Evolutionary conservation across 441 rosid genomes (phyloP).

Genomic region (Bruguiera hainesii): DNA sequence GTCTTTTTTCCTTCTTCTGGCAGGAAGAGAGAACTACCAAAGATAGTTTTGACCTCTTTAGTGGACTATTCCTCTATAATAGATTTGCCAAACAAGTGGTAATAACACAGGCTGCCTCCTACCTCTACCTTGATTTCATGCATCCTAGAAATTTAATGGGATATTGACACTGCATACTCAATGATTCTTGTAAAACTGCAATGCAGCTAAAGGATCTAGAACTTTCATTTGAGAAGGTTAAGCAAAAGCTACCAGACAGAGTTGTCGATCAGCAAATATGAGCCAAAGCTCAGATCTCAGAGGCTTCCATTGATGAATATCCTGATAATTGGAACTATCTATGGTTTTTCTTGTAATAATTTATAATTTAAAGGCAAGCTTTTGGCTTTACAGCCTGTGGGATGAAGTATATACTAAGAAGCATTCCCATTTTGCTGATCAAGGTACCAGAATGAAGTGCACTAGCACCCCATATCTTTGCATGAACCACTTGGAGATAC

Average conservation of each 20-base stretch:
- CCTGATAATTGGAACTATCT: background rate
- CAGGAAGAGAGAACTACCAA: slow-evolving; percentile 40
- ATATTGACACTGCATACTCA: background rate
- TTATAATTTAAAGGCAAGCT: background rate
- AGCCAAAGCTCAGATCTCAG: slow-evolving; percentile 1
- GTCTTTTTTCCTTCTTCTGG: slow-evolving; percentile 9
- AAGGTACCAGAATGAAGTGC: no score
- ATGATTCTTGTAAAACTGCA: background rate
- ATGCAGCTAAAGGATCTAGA: slow-evolving; percentile 53
- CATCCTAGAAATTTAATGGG: background rate
- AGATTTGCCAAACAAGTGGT: slow-evolving; percentile 57
- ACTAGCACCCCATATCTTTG: no score
- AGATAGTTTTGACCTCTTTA: slow-evolving; percentile 47
- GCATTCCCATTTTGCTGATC: no score
- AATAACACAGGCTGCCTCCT: slow-evolving; percentile 3
- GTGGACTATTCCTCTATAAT: slow-evolving; percentile 44
- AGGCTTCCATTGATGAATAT: background rate
- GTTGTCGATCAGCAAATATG: slow-evolving; percentile 23
- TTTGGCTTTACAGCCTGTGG: no score
- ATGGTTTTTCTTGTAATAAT: background rate
- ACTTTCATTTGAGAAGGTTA: slow-evolving; percentile 35
- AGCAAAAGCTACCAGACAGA: slow-evolving; percentile 36
- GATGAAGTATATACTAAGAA: no score
- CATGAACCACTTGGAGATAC: no score
- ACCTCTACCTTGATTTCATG: background rate